A percentile compares a stretch with the other conserved stretches of the same genome.
phyloP scores from a whole-genome alignment of 139 green algal species.

The Edaphochlamys debaryana region DNA sequence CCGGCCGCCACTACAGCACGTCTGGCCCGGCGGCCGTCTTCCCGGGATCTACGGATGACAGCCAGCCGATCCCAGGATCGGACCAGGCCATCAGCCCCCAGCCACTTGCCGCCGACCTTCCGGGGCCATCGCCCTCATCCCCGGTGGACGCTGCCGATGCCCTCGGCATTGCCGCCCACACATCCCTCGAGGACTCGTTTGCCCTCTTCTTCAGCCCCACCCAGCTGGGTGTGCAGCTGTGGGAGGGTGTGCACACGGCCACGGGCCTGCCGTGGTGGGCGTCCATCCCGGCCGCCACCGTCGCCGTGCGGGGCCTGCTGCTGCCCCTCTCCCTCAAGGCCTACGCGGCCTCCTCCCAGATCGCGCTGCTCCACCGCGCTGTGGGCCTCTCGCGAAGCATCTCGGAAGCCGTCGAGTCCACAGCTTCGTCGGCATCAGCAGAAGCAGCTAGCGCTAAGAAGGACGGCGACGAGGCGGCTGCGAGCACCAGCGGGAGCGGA shows the following conservation, averaged over 20 bases:
- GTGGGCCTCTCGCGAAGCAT: neutral
- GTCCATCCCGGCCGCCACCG: slow-evolving; percentile 35
- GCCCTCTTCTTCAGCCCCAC: slow-evolving; percentile 41
- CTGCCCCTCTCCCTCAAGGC: slow-evolving; percentile 51
- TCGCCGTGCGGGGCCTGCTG: slow-evolving; percentile 23
- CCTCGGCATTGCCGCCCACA: too few relatives aligned
- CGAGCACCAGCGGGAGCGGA: neutral
- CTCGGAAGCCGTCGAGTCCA: neutral
- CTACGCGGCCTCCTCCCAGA: slow-evolving; percentile 46
- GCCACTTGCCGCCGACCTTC: too few relatives aligned
- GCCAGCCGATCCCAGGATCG: too few relatives aligned
- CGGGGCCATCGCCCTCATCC: too few relatives aligned
- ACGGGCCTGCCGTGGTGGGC: slow-evolving; percentile 55
- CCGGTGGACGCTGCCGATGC: too few relatives aligned
- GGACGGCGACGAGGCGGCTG: neutral
- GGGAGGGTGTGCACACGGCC: slow-evolving; percentile 43
- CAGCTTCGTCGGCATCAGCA: neutral
- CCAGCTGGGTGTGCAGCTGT: slow-evolving; percentile 50
- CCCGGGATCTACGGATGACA: too few relatives aligned
- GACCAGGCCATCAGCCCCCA: too few relatives aligned
- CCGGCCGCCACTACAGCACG: too few relatives aligned
- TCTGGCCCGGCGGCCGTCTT: too few relatives aligned
- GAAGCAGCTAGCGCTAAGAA: neutral
- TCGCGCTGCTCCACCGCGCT: slow-evolving; percentile 39
- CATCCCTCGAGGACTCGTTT: slow-evolving; percentile 29